Base-by-base conservation (phyloP, 768 basidiomycete species). In the Rhizopogon sp. region DNA sequence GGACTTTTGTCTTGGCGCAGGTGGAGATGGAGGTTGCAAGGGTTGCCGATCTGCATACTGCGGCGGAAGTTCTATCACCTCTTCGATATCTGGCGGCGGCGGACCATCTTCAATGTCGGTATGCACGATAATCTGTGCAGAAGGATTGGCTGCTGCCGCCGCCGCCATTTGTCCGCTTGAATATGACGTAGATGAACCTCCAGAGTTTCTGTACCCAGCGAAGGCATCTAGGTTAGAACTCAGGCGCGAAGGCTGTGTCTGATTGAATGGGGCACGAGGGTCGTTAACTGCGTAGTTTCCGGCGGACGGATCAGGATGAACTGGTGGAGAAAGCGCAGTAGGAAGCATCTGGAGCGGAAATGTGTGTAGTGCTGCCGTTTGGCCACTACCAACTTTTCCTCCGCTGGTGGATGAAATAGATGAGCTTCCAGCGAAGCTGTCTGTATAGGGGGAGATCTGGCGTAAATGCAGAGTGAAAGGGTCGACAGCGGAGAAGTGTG, bases 41-140 rank as follows among this genome's bases (percentile, higher is more conserved):
- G 62, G 64, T 16, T 76, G 77, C 35, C 78, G 72, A 55, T 81
- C 84, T 22, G 76, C 76, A 63, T 90, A 90, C 64, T 82, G 82
- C 14, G 88, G 88, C 22, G 88, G 88, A n/a, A 89, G 76, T 68
- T 90, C 88, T 5, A 89, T 76, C 16, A 87, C 71, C 3, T 76
- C 85, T 10, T 78, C 70, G 20, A 70, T 76, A 53, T 73, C 72
- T 37, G 33, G 47, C 5, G 79, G 71, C 7, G 71, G 39, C 5
- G 35, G 35, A 10, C 62, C 68, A 61, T 89, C 87, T 50, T 86
- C 86, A 7, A 77, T 78, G 64, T 89, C 89, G 2, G 82, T 84
- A 59, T 90, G 87, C 5, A 88, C 60, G 55, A 89, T 75, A 63
- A 81, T 84, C 43, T 83, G 79, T 17, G 83, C 68, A 3, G 77